Evolutionary conservation across 352 stramenopile species (phyloP).

Genomic region (Globisporangium sylvaticum): DNA sequence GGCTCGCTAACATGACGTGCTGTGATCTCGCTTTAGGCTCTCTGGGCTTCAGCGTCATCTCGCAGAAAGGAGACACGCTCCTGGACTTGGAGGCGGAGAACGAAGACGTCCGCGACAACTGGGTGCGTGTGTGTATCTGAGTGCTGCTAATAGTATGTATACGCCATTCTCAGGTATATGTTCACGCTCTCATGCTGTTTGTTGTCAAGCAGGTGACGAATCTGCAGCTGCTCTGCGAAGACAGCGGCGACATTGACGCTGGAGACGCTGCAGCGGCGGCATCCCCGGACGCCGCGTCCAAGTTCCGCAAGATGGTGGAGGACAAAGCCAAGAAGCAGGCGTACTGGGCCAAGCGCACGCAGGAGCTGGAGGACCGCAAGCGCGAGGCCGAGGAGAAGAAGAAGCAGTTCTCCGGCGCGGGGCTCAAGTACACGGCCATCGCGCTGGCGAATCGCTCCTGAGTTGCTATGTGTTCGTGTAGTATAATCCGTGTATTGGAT

Average conservation of each 20-base stretch:
- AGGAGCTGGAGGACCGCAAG: slow-evolving; percentile 75
- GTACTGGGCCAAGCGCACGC: slow-evolving; percentile 74
- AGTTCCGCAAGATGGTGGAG: slow-evolving; percentile 70
- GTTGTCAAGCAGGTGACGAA: slow-evolving; percentile 39
- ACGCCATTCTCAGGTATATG: not conserved
- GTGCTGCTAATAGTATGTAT: not conserved
- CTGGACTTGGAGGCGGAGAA: slow-evolving; percentile 72
- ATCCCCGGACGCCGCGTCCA: slow-evolving; percentile 16
- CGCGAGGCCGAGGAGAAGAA: slow-evolving; percentile 74
- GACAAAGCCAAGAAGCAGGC: slow-evolving; percentile 73
- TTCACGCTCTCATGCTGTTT: not conserved
- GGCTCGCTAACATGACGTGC: not conserved
- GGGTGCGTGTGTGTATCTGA: slow-evolving; percentile 30
- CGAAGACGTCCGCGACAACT: slow-evolving; percentile 55
- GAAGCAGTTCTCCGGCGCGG: slow-evolving; percentile 61
- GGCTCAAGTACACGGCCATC: slow-evolving; percentile 83
- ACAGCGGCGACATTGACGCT: slow-evolving; percentile 30
- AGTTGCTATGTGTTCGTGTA: not conserved
- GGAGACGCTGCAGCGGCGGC: slow-evolving; percentile 6
- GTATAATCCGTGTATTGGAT: not conserved
- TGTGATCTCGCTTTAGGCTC: slow-evolving; percentile 22
- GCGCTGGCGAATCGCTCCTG: slow-evolving; percentile 64
- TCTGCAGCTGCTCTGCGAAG: slow-evolving; percentile 73
- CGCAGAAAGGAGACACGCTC: slow-evolving; percentile 53
- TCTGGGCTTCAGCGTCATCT: slow-evolving; percentile 45